phyloP scores from a whole-genome alignment of 2,329 filamentous ascomycete genomes.

The Xylariaceae sp. region DNA sequence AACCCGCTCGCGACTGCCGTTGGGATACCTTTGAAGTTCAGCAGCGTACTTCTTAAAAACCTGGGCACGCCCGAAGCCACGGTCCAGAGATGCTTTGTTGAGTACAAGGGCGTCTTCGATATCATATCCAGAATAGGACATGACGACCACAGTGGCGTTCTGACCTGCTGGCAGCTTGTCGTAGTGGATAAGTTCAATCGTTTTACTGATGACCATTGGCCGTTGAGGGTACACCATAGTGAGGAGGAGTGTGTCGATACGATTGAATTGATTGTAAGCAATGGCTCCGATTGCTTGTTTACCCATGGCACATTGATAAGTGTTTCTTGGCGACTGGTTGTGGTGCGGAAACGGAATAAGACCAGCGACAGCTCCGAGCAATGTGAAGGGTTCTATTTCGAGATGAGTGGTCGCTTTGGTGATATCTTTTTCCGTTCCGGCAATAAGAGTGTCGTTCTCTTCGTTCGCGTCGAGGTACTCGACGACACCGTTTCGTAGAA shows the following conservation, averaged over 20 bases:
- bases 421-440: conserved; percentile 86
- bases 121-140: conserved; percentile 99
- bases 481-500: conserved; percentile 84
- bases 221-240: conserved; percentile 97
- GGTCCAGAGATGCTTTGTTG: conserved; percentile 94
- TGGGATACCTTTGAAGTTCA: conserved; percentile 86
- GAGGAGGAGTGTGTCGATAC: conserved; percentile 94
- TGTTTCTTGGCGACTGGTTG: conserved; percentile 98
- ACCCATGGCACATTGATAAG: conserved; percentile 99
- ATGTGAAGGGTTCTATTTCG: conserved; percentile 97
- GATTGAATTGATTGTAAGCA: conserved; percentile 96
- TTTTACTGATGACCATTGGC: conserved; percentile 96
- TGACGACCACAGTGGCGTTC: conserved; percentile 96
- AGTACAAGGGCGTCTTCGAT: conserved; percentile 97
- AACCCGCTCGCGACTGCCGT: conserved; percentile 72
- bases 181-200: conserved; percentile 95
- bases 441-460: conserved; percentile 94
- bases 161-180: conserved; percentile 97
- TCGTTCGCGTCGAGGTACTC: conserved; percentile 99
- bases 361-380: conserved; percentile 92
- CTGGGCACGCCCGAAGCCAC: conserved; percentile 95
- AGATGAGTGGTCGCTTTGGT: conserved; percentile 86
- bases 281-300: conserved; percentile 99
- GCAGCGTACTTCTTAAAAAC: conserved; percentile 96
- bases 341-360: conserved; percentile 98